These are phyloP conservation scores for Kluyveromyces starmeri DNA, from an alignment of 805 yeast genomes.

Conservation along the genomic window DNA sequence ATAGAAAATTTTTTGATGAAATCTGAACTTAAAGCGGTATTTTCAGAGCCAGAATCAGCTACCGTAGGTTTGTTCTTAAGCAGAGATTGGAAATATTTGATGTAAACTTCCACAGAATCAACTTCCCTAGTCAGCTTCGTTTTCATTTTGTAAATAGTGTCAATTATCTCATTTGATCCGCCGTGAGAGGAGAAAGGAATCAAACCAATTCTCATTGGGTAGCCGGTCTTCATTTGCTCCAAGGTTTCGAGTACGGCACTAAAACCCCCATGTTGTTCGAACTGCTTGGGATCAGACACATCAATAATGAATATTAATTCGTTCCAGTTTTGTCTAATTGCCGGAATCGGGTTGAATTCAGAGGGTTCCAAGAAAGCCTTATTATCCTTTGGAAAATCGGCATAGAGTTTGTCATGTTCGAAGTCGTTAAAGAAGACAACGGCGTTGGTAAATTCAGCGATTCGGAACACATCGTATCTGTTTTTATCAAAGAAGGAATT, in stretches of 20 bases:
- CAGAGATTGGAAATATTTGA: background rate
- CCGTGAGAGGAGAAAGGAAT: slow-evolving; percentile 48
- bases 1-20: slow-evolving; percentile 30
- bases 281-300: slow-evolving; percentile 31
- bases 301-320: slow-evolving; percentile 63
- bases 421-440: slow-evolving; percentile 73
- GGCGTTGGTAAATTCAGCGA: slow-evolving; percentile 27
- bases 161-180: slow-evolving; percentile 15
- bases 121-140: slow-evolving; percentile 10
- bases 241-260: slow-evolving; percentile 42
- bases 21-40: too few species aligned
- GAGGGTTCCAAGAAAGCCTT: slow-evolving; percentile 38
- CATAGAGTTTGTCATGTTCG: slow-evolving; percentile 51
- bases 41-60: background rate
- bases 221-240: slow-evolving; percentile 40
- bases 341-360: slow-evolving; percentile 58
- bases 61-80: background rate
- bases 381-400: slow-evolving; percentile 32
- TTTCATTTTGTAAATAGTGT: slow-evolving; percentile 21
- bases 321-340: slow-evolving; percentile 63
- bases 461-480: slow-evolving; percentile 26
- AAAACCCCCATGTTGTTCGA: slow-evolving; percentile 36
- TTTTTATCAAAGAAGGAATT: slow-evolving; percentile 24
- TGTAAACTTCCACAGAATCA: background rate
- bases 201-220: slow-evolving; percentile 77